These are phyloP conservation scores for Eucalyptus urophylla DNA, from an alignment of 345 rosid genomes.

Conservation along the genomic window DNA sequence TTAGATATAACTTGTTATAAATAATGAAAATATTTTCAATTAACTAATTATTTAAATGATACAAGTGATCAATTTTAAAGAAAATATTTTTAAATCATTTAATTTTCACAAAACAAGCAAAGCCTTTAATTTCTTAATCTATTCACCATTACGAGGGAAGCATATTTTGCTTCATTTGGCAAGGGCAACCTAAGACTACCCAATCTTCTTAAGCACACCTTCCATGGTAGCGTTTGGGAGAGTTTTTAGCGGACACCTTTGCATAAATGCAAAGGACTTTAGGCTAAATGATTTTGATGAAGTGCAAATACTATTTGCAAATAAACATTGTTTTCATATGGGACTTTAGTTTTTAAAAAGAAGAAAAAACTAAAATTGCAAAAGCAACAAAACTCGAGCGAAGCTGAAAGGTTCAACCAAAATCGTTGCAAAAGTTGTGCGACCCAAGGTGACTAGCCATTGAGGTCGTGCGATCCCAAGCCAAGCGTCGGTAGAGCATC, in stretches of 20 bases:
- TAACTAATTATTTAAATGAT: too few species aligned
- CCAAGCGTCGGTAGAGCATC: accelerated
- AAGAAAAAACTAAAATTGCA: background rate
- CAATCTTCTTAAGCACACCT: background rate
- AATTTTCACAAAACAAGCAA: background rate
- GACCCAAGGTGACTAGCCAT: background rate
- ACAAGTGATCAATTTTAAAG: too few species aligned
- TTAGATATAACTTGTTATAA: too few species aligned
- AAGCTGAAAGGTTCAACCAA: background rate
- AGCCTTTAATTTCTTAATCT: background rate
- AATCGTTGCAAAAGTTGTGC: background rate
- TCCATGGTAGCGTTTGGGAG: background rate
- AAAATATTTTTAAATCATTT: too few species aligned
- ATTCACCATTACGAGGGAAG: background rate
- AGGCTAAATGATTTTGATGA: background rate
- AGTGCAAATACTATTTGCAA: background rate
- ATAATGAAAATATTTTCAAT: too few species aligned
- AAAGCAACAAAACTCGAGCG: accelerated
- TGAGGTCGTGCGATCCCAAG: background rate
- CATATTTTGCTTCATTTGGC: background rate
- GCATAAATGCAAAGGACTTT: background rate
- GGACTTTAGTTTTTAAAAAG: background rate
- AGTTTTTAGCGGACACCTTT: background rate
- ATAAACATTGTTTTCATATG: background rate
- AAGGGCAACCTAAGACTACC: background rate